Base-by-base conservation (phyloP, 805 yeast species). In the Yamadazyma scolyti region DNA sequence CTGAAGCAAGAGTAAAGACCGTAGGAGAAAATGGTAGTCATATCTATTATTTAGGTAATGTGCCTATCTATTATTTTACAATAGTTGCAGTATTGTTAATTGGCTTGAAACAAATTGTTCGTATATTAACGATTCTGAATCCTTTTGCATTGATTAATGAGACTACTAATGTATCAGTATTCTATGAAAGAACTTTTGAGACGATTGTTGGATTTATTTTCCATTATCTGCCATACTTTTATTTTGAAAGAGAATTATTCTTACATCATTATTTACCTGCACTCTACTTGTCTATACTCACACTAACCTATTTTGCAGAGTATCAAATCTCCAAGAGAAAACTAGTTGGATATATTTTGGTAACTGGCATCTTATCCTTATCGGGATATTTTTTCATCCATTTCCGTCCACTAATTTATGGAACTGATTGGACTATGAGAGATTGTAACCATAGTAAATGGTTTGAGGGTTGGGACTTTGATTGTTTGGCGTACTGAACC, bases 11-110 rank as follows among this genome's bases (percentile, higher is more conserved):
- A 16, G 36, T 36, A 9, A 36, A 31, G 18, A 29, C 44, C 19
- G 45, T 40, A 15, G 52, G 43, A 28, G 52, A 43, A n/a, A 31
- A 36, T 6, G 37, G 37, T 4, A 28, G 27, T 14, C 60, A 58
- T 32, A 60, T 84, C 20, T 82, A 80, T 49, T 65, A 73, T 16
- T 44, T 81, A 10, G 94, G 94, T 5, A 86, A 84, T 54, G 57
- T 73, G 13, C 65, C 73, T 9, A 65, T 75, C 9, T 81, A 81
- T 59, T 73, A 72, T 54, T 36, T 68, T 3, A 67, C 73, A 3
- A 45, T 65, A 9, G 31, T 61, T 3, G 41, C 59, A 12, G 39
- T 74, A 6, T 31, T 57, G 7, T 45, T 68, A 12, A 40, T 54
- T 6, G 25, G 41, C 4, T 16, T 44, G 8, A 46, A 44, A 26